Evolutionary conservation across 352 stramenopile species (phyloP), one percentile per base, ranked within the genome.

Genomic region (Pythium apleroticum): DNA sequence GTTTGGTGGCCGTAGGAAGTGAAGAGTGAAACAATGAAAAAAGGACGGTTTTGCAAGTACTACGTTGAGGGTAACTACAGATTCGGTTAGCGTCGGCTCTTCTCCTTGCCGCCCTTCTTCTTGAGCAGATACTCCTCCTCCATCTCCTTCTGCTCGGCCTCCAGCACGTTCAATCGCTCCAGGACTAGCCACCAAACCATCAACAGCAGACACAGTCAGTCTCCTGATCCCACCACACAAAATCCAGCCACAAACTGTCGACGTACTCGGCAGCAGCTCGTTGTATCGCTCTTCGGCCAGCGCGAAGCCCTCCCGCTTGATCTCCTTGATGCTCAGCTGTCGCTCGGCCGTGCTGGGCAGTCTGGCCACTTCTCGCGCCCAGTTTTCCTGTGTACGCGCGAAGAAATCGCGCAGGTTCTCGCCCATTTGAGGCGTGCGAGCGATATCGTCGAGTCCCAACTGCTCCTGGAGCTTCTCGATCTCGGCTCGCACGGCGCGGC

Each of bases 361-460:
- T 46, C 82, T 57, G 57, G 80, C 84, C 4, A 95, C 71, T 57
- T 86, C 75, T 24, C 37, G 68, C 0, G 85, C 72, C 88, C 88
- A 96, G 35, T 83, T 88, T 8, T 75, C 74, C 46, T 81, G 72
- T 14, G 88, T 96, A 24, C 88, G 84, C n/a, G 84, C 84, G 50
- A 96, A 95, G 70, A 95, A 96, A 48, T 95, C 86, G 14, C 88
- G 83, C 57, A 96, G 66, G 61, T 86, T 92, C 60, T 96, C 88
- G 25, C 86, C 81, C 73, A 91, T 84, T 59, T 91, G 85, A 1
- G 84, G 88, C 50, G 86, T 96, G 27, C 81, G 82, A 25, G 76
- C 77, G 6, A 85, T 43, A 52, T 95, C 86, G 20, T 78, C 77
- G 9, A 96, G 73, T 1, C 84, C 67, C 33, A 95, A 68, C 57